Conservation (phyloP, 169 alveolate genomes). For the Plasmodium knowlesi region DNA sequence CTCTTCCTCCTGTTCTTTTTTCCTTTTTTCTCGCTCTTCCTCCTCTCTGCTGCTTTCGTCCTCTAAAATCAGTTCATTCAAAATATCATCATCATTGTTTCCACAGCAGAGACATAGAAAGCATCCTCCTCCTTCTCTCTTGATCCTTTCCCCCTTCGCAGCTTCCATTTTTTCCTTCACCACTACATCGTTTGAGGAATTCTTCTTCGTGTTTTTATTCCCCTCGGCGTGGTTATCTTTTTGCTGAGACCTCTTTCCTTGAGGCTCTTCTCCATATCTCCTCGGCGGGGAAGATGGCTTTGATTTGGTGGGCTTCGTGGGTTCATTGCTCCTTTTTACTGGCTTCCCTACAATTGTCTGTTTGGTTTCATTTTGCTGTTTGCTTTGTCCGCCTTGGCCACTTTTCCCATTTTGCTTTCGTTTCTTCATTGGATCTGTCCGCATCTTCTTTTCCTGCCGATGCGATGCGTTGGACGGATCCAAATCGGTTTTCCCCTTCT, state of each 20-base stretch:
- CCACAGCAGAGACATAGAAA: conserved; percentile 53
- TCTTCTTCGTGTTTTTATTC: neutral
- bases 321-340: neutral
- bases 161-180: neutral
- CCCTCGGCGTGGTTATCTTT: neutral
- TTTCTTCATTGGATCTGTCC: neutral
- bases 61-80: conserved; percentile 11
- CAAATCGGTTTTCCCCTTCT: neutral
- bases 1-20: conserved; percentile 8
- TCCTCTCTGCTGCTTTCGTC: neutral
- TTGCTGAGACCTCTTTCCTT: neutral
- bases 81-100: conserved; percentile 25
- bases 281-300: neutral
- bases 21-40: neutral
- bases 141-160: neutral
- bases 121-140: neutral
- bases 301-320: neutral
- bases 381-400: neutral
- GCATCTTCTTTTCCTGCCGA: neutral
- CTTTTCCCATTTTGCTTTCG: neutral
- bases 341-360: neutral
- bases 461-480: neutral
- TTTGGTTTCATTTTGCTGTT: neutral
- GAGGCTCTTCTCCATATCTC: neutral
- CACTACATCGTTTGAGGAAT: neutral